These are phyloP conservation scores for Podospora tetraspora DNA, from an alignment of 495 filamentous ascomycete species.

Conservation along the genomic window DNA sequence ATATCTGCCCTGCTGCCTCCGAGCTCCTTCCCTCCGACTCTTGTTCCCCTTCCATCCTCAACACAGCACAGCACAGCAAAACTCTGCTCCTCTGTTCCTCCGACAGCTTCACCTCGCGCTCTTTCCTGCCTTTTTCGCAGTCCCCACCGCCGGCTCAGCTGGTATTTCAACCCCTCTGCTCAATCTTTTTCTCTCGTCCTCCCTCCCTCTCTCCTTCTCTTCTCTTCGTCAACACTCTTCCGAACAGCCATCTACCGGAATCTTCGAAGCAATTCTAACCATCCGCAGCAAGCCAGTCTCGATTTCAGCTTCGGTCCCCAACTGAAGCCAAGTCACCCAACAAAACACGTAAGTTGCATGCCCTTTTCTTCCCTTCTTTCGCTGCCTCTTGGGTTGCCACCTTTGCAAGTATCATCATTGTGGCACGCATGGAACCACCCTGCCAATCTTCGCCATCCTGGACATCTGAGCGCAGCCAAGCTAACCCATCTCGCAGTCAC, in stretches of 20 bases:
- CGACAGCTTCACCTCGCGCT: not conserved
- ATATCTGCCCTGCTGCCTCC: not conserved
- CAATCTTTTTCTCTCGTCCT: not conserved
- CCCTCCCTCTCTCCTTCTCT: not conserved
- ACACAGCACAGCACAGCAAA: not conserved
- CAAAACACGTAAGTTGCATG: not conserved
- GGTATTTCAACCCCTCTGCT: not conserved
- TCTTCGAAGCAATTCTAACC: not conserved
- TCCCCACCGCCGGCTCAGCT: not conserved
- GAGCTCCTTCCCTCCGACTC: not conserved
- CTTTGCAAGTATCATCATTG: not conserved
- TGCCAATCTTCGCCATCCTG: not conserved
- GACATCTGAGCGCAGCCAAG: not conserved
- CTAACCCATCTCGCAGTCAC: not conserved
- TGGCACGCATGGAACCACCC: not conserved
- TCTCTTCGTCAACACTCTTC: not conserved
- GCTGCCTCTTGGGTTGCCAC: not conserved
- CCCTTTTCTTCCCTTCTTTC: not conserved
- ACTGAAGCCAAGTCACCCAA: not conserved
- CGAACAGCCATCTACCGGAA: not conserved
- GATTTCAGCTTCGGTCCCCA: not conserved
- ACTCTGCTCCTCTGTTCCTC: slow-evolving; percentile 5
- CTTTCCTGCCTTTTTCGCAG: not conserved
- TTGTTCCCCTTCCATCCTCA: not conserved
- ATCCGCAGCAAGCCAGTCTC: not conserved